A percentile compares a stretch with the other conserved stretches of the same genome.
Evolutionary conservation across 257 asterid species (phyloP).

Genomic region (Ballota nigra): DNA sequence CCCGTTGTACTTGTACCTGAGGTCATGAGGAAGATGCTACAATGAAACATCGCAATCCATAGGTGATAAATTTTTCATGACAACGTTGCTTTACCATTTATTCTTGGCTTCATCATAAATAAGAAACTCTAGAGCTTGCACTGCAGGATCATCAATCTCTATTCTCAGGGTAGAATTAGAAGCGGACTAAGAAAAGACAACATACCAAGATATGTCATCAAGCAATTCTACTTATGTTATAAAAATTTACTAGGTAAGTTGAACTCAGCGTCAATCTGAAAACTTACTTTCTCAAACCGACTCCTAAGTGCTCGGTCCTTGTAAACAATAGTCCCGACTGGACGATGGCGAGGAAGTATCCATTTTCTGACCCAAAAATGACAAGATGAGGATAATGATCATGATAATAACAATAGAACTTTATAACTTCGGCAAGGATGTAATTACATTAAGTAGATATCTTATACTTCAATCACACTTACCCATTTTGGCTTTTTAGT

Average conservation of each 20-base stretch:
- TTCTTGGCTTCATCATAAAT: constrained; percentile 73
- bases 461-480: constrained; percentile 29
- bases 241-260: constrained; percentile 3
- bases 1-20: constrained; percentile 89
- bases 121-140: constrained; percentile 91
- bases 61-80: background rate
- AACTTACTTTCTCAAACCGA: constrained; percentile 79
- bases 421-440: background rate
- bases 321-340: constrained; percentile 79
- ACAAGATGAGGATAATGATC: background rate
- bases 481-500: constrained; percentile 49
- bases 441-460: constrained; percentile 13
- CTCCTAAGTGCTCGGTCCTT: constrained; percentile 80
- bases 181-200: constrained; percentile 60
- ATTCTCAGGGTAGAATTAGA: constrained; percentile 58
- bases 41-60: constrained; percentile 18
- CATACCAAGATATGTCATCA: constrained; percentile 19
- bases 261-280: background rate
- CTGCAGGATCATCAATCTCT: constrained; percentile 82
- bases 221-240: constrained; percentile 15
- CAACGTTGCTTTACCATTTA: constrained; percentile 60
- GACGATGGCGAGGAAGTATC: constrained; percentile 75
- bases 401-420: background rate
- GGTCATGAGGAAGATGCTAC: constrained; percentile 19
- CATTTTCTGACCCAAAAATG: constrained; percentile 48